Evolutionary conservation across 257 asterid species (phyloP).

Genomic region (Petunia axillaris): DNA sequence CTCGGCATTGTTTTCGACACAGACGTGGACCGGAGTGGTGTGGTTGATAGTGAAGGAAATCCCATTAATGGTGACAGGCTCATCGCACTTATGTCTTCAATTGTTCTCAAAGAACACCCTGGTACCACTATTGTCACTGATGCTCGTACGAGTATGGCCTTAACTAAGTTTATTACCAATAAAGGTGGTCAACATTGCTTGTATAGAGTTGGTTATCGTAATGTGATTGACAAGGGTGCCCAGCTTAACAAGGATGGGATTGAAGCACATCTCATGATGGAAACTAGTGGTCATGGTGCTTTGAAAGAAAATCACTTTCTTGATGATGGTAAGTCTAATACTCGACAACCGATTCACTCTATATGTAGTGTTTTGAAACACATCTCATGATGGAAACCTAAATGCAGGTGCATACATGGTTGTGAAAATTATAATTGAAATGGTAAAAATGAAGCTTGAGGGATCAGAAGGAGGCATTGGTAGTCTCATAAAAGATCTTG

Average conservation of each 20-base stretch:
- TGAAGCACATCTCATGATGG: conserved; percentile 95
- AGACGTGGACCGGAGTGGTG: conserved; percentile 89
- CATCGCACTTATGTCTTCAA: conserved; percentile 81
- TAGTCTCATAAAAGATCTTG: conserved; percentile 74
- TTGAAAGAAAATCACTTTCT: conserved; percentile 82
- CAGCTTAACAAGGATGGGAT: conserved; percentile 65
- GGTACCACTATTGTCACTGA: conserved; percentile 78
- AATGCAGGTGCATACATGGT: conserved; percentile 84
- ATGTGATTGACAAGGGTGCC: conserved; percentile 88
- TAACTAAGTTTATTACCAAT: conserved; percentile 56
- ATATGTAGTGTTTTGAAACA: too few relatives aligned
- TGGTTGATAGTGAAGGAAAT: conserved; percentile 73
- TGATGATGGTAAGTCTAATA: conserved; percentile 66
- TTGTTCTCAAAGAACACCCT: conserved; percentile 78
- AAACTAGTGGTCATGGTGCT: conserved; percentile 90
- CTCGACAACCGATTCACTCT: too few relatives aligned
- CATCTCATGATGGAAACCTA: background rate
- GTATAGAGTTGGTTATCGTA: conserved; percentile 86
- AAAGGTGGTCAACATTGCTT: conserved; percentile 80
- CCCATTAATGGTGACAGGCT: conserved; percentile 84
- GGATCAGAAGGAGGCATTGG: conserved; percentile 80
- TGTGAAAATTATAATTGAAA: conserved; percentile 81
- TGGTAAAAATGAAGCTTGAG: conserved; percentile 87
- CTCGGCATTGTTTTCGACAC: conserved; percentile 94
- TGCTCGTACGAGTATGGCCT: conserved; percentile 80